Conservation (phyloP, 225 moss, liverwort and hornwort genomes). For the Bryoerythrophyllum caledonicum region DNA sequence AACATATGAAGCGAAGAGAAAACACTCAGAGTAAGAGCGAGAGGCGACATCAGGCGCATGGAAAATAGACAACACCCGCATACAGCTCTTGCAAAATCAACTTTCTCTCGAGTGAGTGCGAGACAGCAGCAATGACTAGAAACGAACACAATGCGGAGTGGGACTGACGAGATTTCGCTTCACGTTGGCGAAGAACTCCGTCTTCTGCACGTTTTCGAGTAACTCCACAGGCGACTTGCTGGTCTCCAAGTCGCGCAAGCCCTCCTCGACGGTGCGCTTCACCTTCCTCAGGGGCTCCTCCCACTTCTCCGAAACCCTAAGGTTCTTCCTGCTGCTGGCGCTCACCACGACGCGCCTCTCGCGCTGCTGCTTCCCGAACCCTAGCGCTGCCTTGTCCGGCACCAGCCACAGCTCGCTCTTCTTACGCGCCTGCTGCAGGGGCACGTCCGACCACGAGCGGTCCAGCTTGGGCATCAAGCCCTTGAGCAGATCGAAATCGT, state of each 20-base stretch:
- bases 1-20: too few relatives aligned
- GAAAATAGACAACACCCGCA: too few relatives aligned
- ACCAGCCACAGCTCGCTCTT: constrained; percentile 45
- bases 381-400: constrained; percentile 31
- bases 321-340: constrained; percentile 36
- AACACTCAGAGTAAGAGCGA: too few relatives aligned
- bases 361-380: constrained; percentile 31
- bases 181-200: constrained; percentile 66
- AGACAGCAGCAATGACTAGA: not conserved
- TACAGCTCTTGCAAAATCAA: too few relatives aligned
- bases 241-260: constrained; percentile 68
- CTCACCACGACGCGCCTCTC: constrained; percentile 40
- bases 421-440: constrained; percentile 45
- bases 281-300: constrained; percentile 75
- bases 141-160: not conserved
- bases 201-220: constrained; percentile 69
- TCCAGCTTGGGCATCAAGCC: constrained; percentile 72
- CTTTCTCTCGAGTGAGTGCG: too few relatives aligned
- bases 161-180: constrained; percentile 66
- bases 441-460: constrained; percentile 56
- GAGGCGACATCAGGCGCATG: too few relatives aligned
- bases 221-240: constrained; percentile 70
- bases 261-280: constrained; percentile 70
- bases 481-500: constrained; percentile 76
- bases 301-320: constrained; percentile 55